These are phyloP conservation scores for Auricularia auricula-judae DNA, from an alignment of 768 basidiomycete species.

Conservation along the genomic window DNA sequence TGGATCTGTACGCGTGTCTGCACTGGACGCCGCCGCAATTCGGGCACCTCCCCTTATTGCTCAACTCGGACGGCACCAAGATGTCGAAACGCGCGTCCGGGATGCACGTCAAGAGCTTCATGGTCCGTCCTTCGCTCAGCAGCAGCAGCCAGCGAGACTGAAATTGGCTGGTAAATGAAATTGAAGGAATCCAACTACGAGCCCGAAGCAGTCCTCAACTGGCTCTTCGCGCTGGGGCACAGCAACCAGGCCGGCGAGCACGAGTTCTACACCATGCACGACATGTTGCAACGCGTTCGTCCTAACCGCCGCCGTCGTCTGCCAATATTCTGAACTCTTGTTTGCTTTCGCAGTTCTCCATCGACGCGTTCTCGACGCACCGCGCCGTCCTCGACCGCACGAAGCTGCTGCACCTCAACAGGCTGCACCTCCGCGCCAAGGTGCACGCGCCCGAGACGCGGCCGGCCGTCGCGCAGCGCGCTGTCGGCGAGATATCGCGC, in stretches of 20 bases:
- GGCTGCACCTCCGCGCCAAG: slow-evolving; percentile 60
- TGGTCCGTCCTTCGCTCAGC: slow-evolving; percentile 34
- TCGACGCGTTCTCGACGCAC: slow-evolving; percentile 66
- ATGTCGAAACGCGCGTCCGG: slow-evolving; percentile 93
- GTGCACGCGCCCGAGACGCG: slow-evolving; percentile 42
- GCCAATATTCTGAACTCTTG: neutral
- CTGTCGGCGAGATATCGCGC: slow-evolving; percentile 40
- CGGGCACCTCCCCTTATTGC: slow-evolving; percentile 81
- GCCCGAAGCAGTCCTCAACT: slow-evolving; percentile 79
- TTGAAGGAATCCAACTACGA: slow-evolving; percentile 78
- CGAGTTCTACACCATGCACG: slow-evolving; percentile 16
- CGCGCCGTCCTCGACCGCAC: slow-evolving; percentile 68
- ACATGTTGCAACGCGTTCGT: slow-evolving; percentile 55
- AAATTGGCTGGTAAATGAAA: no score
- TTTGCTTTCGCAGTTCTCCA: slow-evolving; percentile 47
- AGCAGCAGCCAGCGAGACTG: neutral
- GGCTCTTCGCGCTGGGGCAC: slow-evolving; percentile 93
- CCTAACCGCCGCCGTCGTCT: neutral
- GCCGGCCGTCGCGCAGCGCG: slow-evolving; percentile 40
- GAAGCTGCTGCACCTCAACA: slow-evolving; percentile 84
- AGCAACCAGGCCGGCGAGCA: slow-evolving; percentile 38
- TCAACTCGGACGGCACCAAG: slow-evolving; percentile 85
- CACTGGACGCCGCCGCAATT: slow-evolving; percentile 64
- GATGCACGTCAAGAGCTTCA: slow-evolving; percentile 77
- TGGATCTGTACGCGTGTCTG: slow-evolving; percentile 78